Conservation (phyloP, 768 basidiomycete species). For the Tephrocybe sp. region DNA sequence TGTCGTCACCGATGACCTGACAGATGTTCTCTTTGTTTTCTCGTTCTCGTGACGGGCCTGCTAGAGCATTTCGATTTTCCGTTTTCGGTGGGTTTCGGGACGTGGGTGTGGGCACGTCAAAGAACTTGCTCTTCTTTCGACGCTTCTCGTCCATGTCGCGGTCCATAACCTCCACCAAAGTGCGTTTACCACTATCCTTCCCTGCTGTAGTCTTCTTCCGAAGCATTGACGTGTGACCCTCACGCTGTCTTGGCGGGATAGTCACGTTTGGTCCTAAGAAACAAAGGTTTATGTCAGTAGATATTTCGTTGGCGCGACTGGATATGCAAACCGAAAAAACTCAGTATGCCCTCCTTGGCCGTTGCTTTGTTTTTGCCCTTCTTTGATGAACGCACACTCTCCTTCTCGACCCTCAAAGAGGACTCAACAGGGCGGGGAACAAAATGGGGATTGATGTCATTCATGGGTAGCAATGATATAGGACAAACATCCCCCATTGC, state of each 20-base stretch:
- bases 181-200: constrained; percentile 73
- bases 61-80: constrained; percentile 15
- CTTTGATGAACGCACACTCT: constrained; percentile 17
- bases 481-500: constrained; percentile 74
- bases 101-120: constrained; percentile 15
- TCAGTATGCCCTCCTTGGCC: constrained; percentile 42
- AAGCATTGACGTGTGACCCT: constrained; percentile 7
- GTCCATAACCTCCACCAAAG: constrained; percentile 68
- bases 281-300: not conserved
- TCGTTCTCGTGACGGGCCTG: constrained; percentile 33
- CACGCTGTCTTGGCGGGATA: constrained; percentile 28
- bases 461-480: constrained; percentile 61
- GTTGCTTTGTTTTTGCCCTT: constrained; percentile 50
- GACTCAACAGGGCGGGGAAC: constrained; percentile 52
- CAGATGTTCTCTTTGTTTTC: constrained; percentile 45
- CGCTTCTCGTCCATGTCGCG: constrained; percentile 54
- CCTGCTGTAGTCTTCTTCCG: constrained; percentile 36
- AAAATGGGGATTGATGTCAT: constrained; percentile 74
- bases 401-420: constrained; percentile 23
- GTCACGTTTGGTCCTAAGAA: constrained; percentile 38
- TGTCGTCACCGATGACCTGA: constrained; percentile 25
- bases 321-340: constrained; percentile 59
- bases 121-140: constrained; percentile 40
- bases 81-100: constrained; percentile 7
- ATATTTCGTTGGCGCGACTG: not conserved